phyloP scores from a whole-genome alignment of 805 yeast species.

The Lachancea kluyveri region DNA sequence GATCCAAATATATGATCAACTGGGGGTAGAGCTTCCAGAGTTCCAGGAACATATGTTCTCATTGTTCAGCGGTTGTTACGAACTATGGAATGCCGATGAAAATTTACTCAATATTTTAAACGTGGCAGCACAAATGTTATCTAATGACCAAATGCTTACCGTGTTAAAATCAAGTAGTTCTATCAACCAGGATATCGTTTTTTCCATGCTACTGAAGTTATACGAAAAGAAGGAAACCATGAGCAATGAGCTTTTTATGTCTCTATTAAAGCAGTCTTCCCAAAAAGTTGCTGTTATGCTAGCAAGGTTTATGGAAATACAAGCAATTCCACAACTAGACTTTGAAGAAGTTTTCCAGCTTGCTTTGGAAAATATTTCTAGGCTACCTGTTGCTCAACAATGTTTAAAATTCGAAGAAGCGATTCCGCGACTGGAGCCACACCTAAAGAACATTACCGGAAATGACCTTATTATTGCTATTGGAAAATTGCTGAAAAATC shows the following conservation, averaged over 20 bases:
- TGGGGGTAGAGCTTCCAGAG: slow-evolving; percentile 9
- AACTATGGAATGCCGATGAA: slow-evolving; percentile 1
- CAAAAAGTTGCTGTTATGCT: not conserved
- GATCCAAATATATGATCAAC: slow-evolving; percentile 33
- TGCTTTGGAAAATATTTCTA: slow-evolving; percentile 4
- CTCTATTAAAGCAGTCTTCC: not conserved
- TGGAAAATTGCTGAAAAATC: slow-evolving; percentile 16
- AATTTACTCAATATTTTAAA: not conserved
- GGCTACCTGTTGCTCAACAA: slow-evolving; percentile 8
- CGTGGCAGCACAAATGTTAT: slow-evolving; percentile 1
- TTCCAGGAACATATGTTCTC: slow-evolving; percentile 7
- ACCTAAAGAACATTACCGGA: slow-evolving; percentile 8
- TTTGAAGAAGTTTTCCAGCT: slow-evolving; percentile 6
- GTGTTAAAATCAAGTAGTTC: not conserved
- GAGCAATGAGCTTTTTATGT: slow-evolving; percentile 1
- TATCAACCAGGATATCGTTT: not conserved
- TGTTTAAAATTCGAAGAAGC: slow-evolving; percentile 7
- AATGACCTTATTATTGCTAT: slow-evolving; percentile 26
- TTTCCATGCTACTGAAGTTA: slow-evolving; percentile 1
- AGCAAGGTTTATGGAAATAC: not conserved
- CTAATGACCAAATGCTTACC: slow-evolving; percentile 2
- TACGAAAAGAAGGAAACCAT: not conserved
- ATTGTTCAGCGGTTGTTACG: slow-evolving; percentile 6
- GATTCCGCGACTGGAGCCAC: slow-evolving; percentile 8
- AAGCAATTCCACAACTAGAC: not conserved